Base-by-base conservation (phyloP, 768 basidiomycete species). In the Tricholoma matsutake region DNA sequence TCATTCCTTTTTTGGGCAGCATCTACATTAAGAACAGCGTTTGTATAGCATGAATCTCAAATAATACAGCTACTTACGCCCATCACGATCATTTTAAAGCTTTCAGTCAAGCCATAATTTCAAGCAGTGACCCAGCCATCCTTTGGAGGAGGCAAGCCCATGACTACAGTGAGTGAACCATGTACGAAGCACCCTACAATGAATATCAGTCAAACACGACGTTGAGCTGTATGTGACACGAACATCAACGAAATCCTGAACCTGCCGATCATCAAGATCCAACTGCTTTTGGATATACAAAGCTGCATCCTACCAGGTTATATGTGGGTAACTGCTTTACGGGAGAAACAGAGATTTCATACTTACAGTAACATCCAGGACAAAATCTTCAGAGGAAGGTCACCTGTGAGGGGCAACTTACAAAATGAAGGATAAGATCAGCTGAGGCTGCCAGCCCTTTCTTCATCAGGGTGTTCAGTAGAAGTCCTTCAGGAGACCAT, bases 101-200 rank as follows among this genome's bases (percentile, higher is more conserved):
- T 81, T 55, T 78, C 72, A 0, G 79, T 78, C 18, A 83, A 67
- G 8, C 76, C 75, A 61, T 77, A 82, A 62, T 77, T 82, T 56
- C 81, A 68, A 32, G 62, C 73, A 4, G 78, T 75, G 31, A 68
- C 25, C 72, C 73, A 72, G 6, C 61, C 68, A 31, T 78, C 68
- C 3, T 71, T 75, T 1, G 74, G 75, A 7, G 73, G 71, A 25
- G 81, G 81, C 13, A 83, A 64, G 22, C 81, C 81, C 63, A 82
- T 74, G 8, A 82, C 71, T 10, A 81, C 69, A 4, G 74, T 9
- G 1, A 20, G 43, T 43, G 43, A 43, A 39, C 37, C 37, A 39
- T 39, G 14, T 39, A 39, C 13, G 37, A 39, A 39, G 37, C 37
- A 16, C 37, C 37, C 14, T 39, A 16, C 37, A 39, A 14, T 39